A percentile compares a stretch with the other conserved stretches of the same genome.
Evolutionary conservation across 371 early-diverging fungal species (phyloP).

Genomic region (Mortierella sp.): DNA sequence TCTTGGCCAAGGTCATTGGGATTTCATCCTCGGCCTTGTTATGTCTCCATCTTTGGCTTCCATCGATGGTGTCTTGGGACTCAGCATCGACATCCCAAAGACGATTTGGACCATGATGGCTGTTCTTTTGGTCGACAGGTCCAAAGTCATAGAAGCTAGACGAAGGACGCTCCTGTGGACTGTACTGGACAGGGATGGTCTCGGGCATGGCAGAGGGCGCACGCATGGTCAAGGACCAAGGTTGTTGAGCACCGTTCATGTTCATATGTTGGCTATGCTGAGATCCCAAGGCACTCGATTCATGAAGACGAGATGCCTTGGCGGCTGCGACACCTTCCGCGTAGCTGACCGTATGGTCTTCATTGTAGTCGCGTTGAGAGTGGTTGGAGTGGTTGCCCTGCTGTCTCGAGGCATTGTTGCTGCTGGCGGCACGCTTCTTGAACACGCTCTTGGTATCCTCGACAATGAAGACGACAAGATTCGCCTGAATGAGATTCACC

Average conservation of each 20-base stretch:
- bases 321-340: conserved; percentile 34
- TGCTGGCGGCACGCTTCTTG: conserved; percentile 31
- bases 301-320: conserved; percentile 4
- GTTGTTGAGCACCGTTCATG: conserved; percentile 11
- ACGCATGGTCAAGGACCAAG: conserved; percentile 51
- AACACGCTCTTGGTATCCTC: conserved; percentile 48
- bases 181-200: conserved; percentile 22
- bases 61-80: conserved; percentile 33
- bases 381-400: conserved; percentile 4
- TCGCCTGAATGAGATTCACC: conserved; percentile 49
- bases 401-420: conserved; percentile 25
- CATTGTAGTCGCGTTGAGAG: conserved; percentile 2
- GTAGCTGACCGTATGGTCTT: conserved; percentile 18
- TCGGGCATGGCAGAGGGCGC: conserved; percentile 17
- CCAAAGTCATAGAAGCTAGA: conserved; percentile 41
- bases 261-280: neutral
- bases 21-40: conserved; percentile 36
- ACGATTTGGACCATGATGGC: conserved; percentile 9
- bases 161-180: conserved; percentile 6
- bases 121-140: conserved; percentile 5
- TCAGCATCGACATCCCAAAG: conserved; percentile 31
- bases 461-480: conserved; percentile 43
- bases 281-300: neutral
- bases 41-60: conserved; percentile 22
- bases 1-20: conserved; percentile 45